Percentiles rank a stretch among this genome's conserved stretches.
phyloP scores from a whole-genome alignment of 495 filamentous ascomycete genomes.

The Tetracladium marchalianum region DNA sequence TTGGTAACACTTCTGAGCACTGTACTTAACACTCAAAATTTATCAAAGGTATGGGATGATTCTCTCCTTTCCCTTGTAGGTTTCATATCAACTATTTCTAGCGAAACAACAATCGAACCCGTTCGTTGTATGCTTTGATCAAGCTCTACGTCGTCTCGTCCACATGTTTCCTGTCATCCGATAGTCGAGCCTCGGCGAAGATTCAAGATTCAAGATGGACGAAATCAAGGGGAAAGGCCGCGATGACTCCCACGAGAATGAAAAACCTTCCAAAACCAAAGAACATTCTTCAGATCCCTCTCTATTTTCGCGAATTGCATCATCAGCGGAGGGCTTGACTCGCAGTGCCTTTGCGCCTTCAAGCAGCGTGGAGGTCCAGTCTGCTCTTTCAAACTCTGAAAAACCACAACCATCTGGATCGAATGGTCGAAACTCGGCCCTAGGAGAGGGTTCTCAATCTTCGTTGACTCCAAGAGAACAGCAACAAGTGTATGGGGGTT shows the following conservation, averaged over 20 bases:
- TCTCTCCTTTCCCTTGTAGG: too few species aligned
- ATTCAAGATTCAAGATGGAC: neutral
- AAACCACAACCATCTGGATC: constrained; percentile 9
- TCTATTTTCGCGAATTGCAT: constrained; percentile 13
- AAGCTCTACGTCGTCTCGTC: too few species aligned
- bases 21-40: too few species aligned
- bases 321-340: constrained; percentile 15
- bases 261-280: neutral
- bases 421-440: constrained; percentile 2
- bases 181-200: neutral
- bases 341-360: constrained; percentile 7
- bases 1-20: too few species aligned
- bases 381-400: constrained; percentile 11
- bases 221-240: constrained; percentile 16
- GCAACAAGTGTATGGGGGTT: neutral
- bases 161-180: too few species aligned
- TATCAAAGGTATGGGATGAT: too few species aligned
- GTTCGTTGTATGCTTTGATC: too few species aligned
- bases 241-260: neutral
- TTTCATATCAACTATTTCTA: too few species aligned
- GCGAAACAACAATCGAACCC: too few species aligned
- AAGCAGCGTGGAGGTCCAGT: constrained; percentile 8
- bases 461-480: neutral
- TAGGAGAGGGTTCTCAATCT: constrained; percentile 9
- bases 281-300: constrained; percentile 5